These are phyloP conservation scores for Sporobolomyces phaffii DNA, from an alignment of 768 basidiomycete species.

Conservation along the genomic window DNA sequence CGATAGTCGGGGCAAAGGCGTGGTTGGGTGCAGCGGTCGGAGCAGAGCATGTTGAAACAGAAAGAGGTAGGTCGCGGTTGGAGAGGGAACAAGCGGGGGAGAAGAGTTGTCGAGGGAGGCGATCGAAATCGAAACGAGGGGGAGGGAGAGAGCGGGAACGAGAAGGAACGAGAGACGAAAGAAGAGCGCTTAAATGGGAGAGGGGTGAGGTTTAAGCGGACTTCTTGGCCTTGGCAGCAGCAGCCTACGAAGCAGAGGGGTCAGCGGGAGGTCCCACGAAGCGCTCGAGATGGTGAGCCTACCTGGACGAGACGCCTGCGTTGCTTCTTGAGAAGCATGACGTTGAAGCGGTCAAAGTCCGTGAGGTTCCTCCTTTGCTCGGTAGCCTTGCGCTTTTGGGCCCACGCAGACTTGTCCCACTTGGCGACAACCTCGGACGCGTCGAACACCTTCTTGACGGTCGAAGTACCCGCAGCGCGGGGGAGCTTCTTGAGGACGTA, in stretches of 20 bases:
- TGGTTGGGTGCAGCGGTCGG: too few relatives aligned
- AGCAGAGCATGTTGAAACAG: too few relatives aligned
- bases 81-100: too few relatives aligned
- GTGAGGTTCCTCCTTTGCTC: conserved; percentile 67
- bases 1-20: too few relatives aligned
- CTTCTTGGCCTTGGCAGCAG: conserved; percentile 39
- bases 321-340: conserved; percentile 82
- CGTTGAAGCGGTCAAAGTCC: conserved; percentile 86
- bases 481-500: conserved; percentile 75
- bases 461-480: conserved; percentile 73
- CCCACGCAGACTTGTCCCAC: conserved; percentile 86
- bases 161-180: background rate
- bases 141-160: background rate
- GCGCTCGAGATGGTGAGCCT: background rate
- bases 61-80: too few relatives aligned
- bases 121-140: background rate
- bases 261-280: too few relatives aligned
- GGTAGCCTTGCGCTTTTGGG: conserved; percentile 70
- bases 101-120: background rate
- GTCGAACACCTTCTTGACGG: conserved; percentile 78
- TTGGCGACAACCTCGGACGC: conserved; percentile 74
- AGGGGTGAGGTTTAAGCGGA: conserved; percentile 27
- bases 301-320: conserved; percentile 51
- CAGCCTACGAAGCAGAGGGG: conserved; percentile 4
- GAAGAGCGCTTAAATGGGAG: conserved; percentile 5